phyloP scores from a whole-genome alignment of 2,329 filamentous ascomycete genomes.

The Fonsecaea erecta region DNA sequence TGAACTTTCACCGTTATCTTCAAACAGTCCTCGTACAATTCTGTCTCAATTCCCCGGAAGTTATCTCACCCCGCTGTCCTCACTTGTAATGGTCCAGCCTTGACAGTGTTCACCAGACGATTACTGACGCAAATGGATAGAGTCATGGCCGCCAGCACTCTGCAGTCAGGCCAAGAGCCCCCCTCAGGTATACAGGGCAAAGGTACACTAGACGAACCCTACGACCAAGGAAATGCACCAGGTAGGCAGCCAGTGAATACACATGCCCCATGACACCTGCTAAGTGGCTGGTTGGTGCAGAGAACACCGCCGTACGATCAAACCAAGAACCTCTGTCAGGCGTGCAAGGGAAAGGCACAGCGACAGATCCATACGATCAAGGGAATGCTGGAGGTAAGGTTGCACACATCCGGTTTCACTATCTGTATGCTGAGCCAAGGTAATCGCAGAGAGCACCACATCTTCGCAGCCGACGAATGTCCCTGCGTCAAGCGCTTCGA shows the following conservation, averaged over 20 bases:
- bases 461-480: slow-evolving; percentile 19
- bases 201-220: slow-evolving; percentile 34
- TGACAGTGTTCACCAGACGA: slow-evolving; percentile 13
- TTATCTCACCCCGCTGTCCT: neutral
- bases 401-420: neutral
- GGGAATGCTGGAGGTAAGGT: slow-evolving; percentile 29
- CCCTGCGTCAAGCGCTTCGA: slow-evolving; percentile 4
- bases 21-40: neutral
- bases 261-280: neutral
- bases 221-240: slow-evolving; percentile 35
- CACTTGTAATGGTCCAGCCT: slow-evolving; percentile 1
- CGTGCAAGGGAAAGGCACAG: slow-evolving; percentile 31
- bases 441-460: slow-evolving; percentile 17
- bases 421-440: slow-evolving; percentile 1
- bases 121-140: slow-evolving; percentile 17
- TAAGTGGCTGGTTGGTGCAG: neutral
- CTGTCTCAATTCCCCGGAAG: no score
- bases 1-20: neutral
- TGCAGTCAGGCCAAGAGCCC: slow-evolving; percentile 32
- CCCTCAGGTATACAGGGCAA: slow-evolving; percentile 33
- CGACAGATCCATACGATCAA: slow-evolving; percentile 27
- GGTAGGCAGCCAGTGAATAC: slow-evolving; percentile 17
- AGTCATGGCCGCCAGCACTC: slow-evolving; percentile 11
- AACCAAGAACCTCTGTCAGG: slow-evolving; percentile 29
- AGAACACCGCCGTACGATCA: slow-evolving; percentile 11